phyloP scores from a whole-genome alignment of 2,329 filamentous ascomycete genomes.

The Decorospora gaudefroyi region DNA sequence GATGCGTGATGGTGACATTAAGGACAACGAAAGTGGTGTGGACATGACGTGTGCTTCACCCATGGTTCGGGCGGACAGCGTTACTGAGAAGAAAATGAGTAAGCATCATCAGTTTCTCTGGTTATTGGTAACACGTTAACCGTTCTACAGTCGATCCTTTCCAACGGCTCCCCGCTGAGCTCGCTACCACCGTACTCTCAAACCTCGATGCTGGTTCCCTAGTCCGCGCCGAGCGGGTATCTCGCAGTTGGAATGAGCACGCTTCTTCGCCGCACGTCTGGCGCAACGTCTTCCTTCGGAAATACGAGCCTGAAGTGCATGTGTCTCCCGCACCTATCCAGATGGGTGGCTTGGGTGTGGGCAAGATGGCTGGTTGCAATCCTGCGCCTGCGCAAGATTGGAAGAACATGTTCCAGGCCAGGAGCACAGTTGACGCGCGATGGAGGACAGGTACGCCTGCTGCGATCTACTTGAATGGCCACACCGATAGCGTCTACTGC shows the following conservation, averaged over 20 bases:
- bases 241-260: conserved; percentile 60
- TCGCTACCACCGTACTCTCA: conserved; percentile 62
- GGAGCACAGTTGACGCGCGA: conserved; percentile 72
- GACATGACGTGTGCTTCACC: conserved; percentile 46
- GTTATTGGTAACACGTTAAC: conserved; percentile 11
- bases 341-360: conserved; percentile 60
- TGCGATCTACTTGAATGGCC: conserved; percentile 87
- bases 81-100: conserved; percentile 44
- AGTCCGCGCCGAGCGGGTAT: conserved; percentile 60
- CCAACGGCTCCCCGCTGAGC: conserved; percentile 60
- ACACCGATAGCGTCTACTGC: conserved; percentile 96
- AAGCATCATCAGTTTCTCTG: conserved; percentile 16
- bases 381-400: conserved; percentile 66
- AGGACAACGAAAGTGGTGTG: conserved; percentile 47
- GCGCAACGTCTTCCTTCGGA: conserved; percentile 63
- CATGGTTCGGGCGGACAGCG: conserved; percentile 40
- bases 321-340: conserved; percentile 53
- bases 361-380: conserved; percentile 57
- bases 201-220: conserved; percentile 64
- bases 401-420: conserved; percentile 81
- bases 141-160: conserved; percentile 56
- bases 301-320: conserved; percentile 55
- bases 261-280: conserved; percentile 64
- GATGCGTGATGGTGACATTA: conserved; percentile 34
- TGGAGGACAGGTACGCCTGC: conserved; percentile 81